Evolutionary conservation across 306 rosid species (phyloP).

Genomic region (Coriaria nepalensis): DNA sequence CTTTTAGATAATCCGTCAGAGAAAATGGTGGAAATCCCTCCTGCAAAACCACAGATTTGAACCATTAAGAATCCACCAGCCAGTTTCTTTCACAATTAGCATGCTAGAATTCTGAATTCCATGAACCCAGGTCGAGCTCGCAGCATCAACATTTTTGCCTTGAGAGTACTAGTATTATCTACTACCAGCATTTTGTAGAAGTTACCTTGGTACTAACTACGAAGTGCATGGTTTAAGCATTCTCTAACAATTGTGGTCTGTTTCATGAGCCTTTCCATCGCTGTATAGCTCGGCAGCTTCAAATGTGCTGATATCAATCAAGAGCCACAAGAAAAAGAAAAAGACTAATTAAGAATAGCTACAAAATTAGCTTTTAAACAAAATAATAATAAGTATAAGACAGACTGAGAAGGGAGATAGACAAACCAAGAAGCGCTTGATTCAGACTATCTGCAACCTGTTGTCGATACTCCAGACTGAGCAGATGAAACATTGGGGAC

Average conservation of each 20-base stretch:
- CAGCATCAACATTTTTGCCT: no score
- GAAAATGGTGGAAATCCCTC: constrained; percentile 54
- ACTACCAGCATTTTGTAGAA: neutral
- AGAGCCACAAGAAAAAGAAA: constrained; percentile 12
- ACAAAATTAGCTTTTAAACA: neutral
- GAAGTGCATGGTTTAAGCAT: constrained; percentile 47
- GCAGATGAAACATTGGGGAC: constrained; percentile 81
- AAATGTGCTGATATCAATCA: constrained; percentile 49
- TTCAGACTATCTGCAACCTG: constrained; percentile 67
- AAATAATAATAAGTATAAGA: neutral
- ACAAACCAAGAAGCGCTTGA: constrained; percentile 75
- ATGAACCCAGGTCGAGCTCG: no score
- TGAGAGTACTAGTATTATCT: no score
- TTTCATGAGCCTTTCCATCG: constrained; percentile 81
- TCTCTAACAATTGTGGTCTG: constrained; percentile 73
- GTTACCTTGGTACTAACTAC: constrained; percentile 53
- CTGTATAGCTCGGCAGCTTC: constrained; percentile 56
- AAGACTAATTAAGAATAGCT: neutral
- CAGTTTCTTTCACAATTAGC: neutral
- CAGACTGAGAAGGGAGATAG: constrained; percentile 10
- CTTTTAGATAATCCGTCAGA: constrained; percentile 53
- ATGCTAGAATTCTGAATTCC: no score
- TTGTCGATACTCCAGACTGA: constrained; percentile 60
- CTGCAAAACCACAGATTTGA: constrained; percentile 27
- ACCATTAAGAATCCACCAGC: neutral